Conservation (phyloP, 1,284 basidiomycete species). For the Boletellus deceptivus region DNA sequence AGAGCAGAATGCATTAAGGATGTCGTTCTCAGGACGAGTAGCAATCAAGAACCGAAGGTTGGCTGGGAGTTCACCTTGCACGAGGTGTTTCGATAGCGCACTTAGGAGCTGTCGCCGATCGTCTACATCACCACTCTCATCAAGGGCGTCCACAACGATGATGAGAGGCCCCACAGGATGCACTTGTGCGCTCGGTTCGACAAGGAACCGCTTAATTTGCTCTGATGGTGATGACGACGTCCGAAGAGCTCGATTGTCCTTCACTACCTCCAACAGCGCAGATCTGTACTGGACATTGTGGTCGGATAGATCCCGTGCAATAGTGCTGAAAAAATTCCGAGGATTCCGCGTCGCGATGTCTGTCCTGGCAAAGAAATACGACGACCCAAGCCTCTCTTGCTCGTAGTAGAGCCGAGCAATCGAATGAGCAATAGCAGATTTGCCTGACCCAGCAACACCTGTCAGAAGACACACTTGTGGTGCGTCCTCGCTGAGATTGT, state of each 20-base stretch:
- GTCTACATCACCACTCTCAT: constrained; percentile 6
- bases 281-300: constrained; percentile 1
- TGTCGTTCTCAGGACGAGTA: neutral
- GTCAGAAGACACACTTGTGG: constrained; percentile 1
- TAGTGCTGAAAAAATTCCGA: constrained; percentile 3
- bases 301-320: constrained; percentile 3
- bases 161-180: constrained; percentile 1
- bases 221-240: neutral
- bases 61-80: neutral
- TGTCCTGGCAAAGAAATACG: neutral
- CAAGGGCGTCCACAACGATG: constrained; percentile 11
- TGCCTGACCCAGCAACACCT: neutral
- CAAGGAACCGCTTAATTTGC: constrained; percentile 2
- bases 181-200: constrained; percentile 1
- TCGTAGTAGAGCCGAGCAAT: neutral
- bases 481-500: neutral
- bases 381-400: neutral
- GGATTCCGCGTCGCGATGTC: neutral
- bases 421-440: neutral
- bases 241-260: constrained; percentile 3
- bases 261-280: neutral
- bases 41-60: constrained; percentile 9
- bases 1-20: neutral
- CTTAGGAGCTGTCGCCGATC: neutral
- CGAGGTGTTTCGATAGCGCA: neutral